Evolutionary conservation across 129 eudicot species (phyloP), one percentile per base, ranked within the genome.

Genomic region (Logfia minima): DNA sequence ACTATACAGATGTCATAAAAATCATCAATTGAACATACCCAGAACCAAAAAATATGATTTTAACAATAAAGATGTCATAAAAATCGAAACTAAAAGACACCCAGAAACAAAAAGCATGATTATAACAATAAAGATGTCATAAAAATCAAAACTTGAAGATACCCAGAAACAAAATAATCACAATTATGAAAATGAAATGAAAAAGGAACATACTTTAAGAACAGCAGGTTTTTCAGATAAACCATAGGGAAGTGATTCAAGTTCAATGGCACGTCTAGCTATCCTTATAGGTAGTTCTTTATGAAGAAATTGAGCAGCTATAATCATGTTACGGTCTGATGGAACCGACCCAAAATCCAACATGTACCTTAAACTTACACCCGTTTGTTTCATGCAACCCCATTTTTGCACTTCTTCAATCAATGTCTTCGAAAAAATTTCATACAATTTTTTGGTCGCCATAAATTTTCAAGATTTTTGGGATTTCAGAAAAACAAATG

Each of bases 321-420:
- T 75, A n/a, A 94, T 77, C 80, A 89, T 75, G 76, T 89, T 91
- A 0, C 93, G 83, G 17, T 79, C 78, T 4, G 92, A 87, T 75
- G 92, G 90, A 22, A 72, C 68, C n/a, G 96, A 94, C 21, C 98
- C 98, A 59, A 94, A 94, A 66, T 94, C 98, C 92, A 89, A 80
- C 98, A 94, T 93, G 85, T 93, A 90, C 18, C 91, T 86, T 65
- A 93, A 87, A 70, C 88, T 87, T 2, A 93, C 97, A 5, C 98
- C 98, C 14, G 88, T 93, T 76, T 90, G 98, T 61, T 89, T 93
- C 96, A 90, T 81, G 0, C 80, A 72, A 14, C 96, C 98, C 92
- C 88, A 90, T 79, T 77, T 79, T 6, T 87, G 96, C 48, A 91
- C 97, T 77, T 93, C 96, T 8, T 90, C 96, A 4, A 84, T 68